Evolutionary conservation across 1,284 basidiomycete species (phyloP), one percentile per base, ranked within the genome.

Genomic region (Malassezia slooffiae): DNA sequence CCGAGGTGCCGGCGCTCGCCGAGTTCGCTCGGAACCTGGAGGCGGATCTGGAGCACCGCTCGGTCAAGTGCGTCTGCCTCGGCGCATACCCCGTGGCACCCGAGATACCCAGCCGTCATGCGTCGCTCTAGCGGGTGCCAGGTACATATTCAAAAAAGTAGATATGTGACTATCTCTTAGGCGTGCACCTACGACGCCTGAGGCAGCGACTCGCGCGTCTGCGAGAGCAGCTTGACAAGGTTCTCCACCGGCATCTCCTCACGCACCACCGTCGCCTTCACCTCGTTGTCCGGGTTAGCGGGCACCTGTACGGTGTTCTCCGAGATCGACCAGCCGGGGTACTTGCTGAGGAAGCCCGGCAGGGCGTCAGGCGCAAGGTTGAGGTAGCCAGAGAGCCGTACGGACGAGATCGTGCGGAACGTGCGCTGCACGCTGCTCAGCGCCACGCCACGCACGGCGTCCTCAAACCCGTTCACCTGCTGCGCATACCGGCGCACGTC

Each of bases 261-360:
- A 71, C 86, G 84, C 33, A 91, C 83, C 30, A 91, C 79, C n/a
- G 85, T 85, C 1, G 88, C 85, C 70, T 88, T 85, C 62, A 93
- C 86, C 65, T 88, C 83, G 72, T 93, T 95, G 41, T 65, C 60
- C 26, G 53, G 46, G 40, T 61, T 65, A 34, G 52, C 54, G 29
- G 88, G 87, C 43, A 93, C 76, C 20, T 71, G 74, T 35, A 88
- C 77, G 10, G 80, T 76, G 13, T 77, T 79, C 5, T 75, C 72
- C 58, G 87, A 79, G 26, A 81, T 57, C 31, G 73, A 74, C 90
- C 89, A 95, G 16, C 80, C 84, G 36, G 82, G 74, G 56, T 79
- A 77, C 57, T 75, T 70, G 37, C 56, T 51, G 37, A 83, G 74
- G 70, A 82, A 90, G 9, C 72, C 72, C 31, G 75, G 74, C 29